Evolutionary conservation across 768 basidiomycete species (phyloP).

Genomic region (Naematelia encephala): DNA sequence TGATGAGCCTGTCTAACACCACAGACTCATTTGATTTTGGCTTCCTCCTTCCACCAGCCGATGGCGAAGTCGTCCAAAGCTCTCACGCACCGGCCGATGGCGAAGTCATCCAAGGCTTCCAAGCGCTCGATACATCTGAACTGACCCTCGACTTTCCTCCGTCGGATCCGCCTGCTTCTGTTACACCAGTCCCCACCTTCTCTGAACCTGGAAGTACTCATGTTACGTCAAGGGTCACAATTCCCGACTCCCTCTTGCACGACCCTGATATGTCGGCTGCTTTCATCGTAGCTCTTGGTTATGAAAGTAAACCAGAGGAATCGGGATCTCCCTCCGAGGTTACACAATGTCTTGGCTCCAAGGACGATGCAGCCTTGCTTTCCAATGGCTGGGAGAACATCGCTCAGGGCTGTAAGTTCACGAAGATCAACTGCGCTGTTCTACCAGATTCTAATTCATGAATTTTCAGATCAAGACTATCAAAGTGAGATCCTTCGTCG

Average conservation of each 20-base stretch:
- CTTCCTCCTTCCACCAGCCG: neutral
- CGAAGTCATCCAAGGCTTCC: neutral
- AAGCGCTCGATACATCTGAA: too few relatives aligned
- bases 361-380: too few relatives aligned
- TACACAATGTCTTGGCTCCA: too few relatives aligned
- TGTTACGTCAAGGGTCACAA: too few relatives aligned
- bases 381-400: conserved; percentile 1
- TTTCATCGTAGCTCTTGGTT: neutral
- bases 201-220: too few relatives aligned
- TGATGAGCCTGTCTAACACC: neutral
- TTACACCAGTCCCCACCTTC: too few relatives aligned
- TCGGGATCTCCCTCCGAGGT: neutral
- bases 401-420: neutral
- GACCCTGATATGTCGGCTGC: neutral
- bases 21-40: neutral
- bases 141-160: too few relatives aligned
- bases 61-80: neutral
- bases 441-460: neutral
- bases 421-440: neutral
- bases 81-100: neutral
- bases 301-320: neutral
- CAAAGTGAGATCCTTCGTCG: neutral
- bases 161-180: too few relatives aligned
- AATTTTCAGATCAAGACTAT: neutral
- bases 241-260: conserved; percentile 1